Conservation (phyloP, 768 basidiomycete genomes). For the Neoboletus brunneissimus region DNA sequence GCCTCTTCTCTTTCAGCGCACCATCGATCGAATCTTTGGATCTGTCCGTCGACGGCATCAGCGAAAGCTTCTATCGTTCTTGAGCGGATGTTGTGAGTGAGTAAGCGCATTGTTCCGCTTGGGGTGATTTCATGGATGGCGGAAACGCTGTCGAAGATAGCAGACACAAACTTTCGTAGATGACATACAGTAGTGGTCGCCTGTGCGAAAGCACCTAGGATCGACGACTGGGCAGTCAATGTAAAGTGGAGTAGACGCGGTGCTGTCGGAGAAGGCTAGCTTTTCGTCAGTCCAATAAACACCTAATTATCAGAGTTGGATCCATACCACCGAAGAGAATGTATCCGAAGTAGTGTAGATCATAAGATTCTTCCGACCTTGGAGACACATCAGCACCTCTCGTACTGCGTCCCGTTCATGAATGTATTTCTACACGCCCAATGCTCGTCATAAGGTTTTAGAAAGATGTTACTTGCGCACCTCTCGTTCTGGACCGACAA, state of each 20-base stretch:
- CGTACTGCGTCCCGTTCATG: slow-evolving; percentile 74
- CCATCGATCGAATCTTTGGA: slow-evolving; percentile 62
- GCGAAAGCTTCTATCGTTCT: slow-evolving; percentile 80
- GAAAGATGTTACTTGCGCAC: slow-evolving; percentile 24
- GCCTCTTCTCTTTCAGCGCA: slow-evolving; percentile 66
- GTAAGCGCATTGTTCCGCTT: slow-evolving; percentile 21
- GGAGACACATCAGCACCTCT: slow-evolving; percentile 71
- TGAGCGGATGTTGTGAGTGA: slow-evolving; percentile 33
- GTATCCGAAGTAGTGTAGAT: slow-evolving; percentile 36
- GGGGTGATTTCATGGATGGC: slow-evolving; percentile 18
- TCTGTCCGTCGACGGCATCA: slow-evolving; percentile 63
- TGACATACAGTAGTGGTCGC: slow-evolving; percentile 59
- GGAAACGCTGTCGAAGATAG: slow-evolving; percentile 41
- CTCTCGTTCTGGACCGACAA: slow-evolving; percentile 43
- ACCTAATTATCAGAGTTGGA: not conserved
- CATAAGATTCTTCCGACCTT: slow-evolving; percentile 66
- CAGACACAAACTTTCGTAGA: slow-evolving; percentile 58
- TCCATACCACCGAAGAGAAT: slow-evolving; percentile 34
- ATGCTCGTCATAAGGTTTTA: not conserved
- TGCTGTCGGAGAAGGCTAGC: slow-evolving; percentile 47
- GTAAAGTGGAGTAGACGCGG: slow-evolving; percentile 69
- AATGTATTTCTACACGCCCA: slow-evolving; percentile 54
- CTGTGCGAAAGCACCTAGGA: slow-evolving; percentile 55
- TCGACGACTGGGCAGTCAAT: slow-evolving; percentile 61
- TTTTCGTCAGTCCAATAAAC: slow-evolving; percentile 1